phyloP scores from a whole-genome alignment of 768 basidiomycete genomes.

The Saitozyma sp. region DNA sequence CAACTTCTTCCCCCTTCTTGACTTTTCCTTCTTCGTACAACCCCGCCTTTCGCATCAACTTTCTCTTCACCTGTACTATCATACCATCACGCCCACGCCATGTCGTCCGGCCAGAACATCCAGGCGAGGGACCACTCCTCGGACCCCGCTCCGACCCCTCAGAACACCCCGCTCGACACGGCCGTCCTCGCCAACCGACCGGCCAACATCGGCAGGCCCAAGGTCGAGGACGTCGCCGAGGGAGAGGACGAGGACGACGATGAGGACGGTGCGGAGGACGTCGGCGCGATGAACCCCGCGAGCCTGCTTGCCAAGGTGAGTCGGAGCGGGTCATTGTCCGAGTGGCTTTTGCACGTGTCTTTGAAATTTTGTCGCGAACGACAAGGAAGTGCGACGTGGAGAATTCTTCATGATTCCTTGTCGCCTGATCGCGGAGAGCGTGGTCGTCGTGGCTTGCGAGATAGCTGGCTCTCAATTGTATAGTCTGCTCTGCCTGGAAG shows the following conservation, averaged over 20 bases:
- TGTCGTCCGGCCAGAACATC: conserved; percentile 49
- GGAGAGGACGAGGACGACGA: conserved; percentile 83
- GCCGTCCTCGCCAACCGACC: conserved; percentile 67
- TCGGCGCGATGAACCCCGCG: conserved; percentile 55
- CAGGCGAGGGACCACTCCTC: conserved; percentile 32
- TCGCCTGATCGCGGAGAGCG: no score
- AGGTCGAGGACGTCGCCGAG: conserved; percentile 52
- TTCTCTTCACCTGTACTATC: not conserved
- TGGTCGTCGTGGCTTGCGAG: not conserved
- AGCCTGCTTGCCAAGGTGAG: conserved; percentile 51
- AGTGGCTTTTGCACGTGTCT: not conserved
- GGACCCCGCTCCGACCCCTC: conserved; percentile 76
- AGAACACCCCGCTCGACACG: conserved; percentile 83
- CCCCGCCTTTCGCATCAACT: not conserved
- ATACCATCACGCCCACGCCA: conserved; percentile 11
- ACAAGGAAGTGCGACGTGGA: no score
- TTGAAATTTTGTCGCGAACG: not conserved
- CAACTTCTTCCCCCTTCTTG: no score
- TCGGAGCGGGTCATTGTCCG: conserved; percentile 4
- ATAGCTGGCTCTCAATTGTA: not conserved
- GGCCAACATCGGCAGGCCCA: conserved; percentile 73
- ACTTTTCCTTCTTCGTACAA: not conserved
- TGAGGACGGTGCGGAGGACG: conserved; percentile 67
- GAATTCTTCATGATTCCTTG: no score
- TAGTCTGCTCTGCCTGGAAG: not conserved